phyloP scores from a whole-genome alignment of 2,329 filamentous ascomycete species.

The Ilyonectria sp. region DNA sequence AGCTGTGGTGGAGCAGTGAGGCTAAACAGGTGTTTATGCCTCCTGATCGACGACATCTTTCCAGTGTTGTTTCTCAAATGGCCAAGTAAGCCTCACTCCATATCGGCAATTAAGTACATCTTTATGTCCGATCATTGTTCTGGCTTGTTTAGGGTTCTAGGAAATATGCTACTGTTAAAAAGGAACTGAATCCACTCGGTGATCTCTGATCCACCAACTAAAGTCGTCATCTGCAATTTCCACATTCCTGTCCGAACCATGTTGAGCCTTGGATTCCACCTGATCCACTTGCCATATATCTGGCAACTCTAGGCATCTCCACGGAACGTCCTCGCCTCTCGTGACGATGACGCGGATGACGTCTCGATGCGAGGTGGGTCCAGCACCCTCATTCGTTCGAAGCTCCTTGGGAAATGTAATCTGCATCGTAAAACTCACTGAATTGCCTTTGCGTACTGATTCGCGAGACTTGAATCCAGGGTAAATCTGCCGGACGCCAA shows the following conservation, averaged over 20 bases:
- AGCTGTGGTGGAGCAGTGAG: conserved; percentile 47
- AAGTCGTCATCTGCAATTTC: background rate
- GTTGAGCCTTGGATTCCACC: background rate
- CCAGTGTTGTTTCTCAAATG: conserved; percentile 36
- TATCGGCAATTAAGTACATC: background rate
- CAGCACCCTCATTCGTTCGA: too few species aligned
- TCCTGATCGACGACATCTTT: conserved; percentile 42
- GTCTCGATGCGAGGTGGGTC: background rate
- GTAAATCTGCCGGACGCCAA: conserved; percentile 6
- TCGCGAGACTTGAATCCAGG: background rate
- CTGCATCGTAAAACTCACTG: background rate
- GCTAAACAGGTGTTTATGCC: conserved; percentile 41
- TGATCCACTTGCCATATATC: conserved; percentile 16
- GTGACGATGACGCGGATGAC: conserved; percentile 14
- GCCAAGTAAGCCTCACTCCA: background rate
- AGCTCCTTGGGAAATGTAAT: background rate
- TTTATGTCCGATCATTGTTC: background rate
- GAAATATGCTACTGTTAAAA: background rate
- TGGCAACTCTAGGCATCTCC: conserved; percentile 15
- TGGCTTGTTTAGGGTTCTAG: background rate
- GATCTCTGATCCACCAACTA: conserved; percentile 1
- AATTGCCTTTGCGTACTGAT: background rate
- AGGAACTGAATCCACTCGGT: background rate
- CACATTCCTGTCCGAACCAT: background rate
- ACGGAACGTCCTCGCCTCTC: background rate